phyloP scores from a whole-genome alignment of 257 asterid species.

The Fraxinus anomala region DNA sequence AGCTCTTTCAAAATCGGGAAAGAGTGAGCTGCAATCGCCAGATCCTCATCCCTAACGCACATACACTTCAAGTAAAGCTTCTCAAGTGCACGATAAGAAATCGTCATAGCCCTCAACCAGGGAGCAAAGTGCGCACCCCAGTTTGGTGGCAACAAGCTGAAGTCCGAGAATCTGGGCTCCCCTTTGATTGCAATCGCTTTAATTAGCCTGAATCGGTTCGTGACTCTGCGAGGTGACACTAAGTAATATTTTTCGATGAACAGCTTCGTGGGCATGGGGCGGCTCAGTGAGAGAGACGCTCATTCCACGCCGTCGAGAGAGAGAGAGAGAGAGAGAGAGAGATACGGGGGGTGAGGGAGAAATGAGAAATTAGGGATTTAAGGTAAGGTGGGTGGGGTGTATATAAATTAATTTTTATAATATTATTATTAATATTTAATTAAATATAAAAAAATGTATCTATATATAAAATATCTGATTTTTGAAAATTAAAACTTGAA shows the following conservation, averaged over 20 bases:
- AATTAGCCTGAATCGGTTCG: constrained; percentile 42
- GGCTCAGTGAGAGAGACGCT: no score
- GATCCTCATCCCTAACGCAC: constrained; percentile 45
- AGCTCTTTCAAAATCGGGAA: constrained; percentile 44
- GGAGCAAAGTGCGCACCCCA: constrained; percentile 55
- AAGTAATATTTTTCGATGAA: constrained; percentile 59
- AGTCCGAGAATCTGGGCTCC: constrained; percentile 56
- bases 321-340: no score
- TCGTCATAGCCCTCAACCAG: constrained; percentile 41
- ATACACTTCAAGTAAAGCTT: constrained; percentile 50
- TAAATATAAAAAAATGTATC: no score
- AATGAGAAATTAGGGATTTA: no score
- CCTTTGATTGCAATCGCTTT: constrained; percentile 48
- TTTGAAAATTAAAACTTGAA: no score
- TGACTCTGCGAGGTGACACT: constrained; percentile 42
- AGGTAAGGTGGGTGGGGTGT: background rate
- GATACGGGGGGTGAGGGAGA: no score
- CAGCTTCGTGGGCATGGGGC: no score
- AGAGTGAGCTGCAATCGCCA: constrained; percentile 35
- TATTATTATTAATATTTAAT: no score
- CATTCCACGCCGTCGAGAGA: no score
- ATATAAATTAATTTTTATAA: no score
- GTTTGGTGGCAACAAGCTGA: constrained; percentile 45
- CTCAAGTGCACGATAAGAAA: constrained; percentile 42
- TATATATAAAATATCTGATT: no score